Percentiles rank a stretch among this genome's conserved stretches.
These are phyloP conservation scores for Trichosporon ovoides DNA, from an alignment of 1,284 basidiomycete genomes.

Conservation along the genomic window DNA sequence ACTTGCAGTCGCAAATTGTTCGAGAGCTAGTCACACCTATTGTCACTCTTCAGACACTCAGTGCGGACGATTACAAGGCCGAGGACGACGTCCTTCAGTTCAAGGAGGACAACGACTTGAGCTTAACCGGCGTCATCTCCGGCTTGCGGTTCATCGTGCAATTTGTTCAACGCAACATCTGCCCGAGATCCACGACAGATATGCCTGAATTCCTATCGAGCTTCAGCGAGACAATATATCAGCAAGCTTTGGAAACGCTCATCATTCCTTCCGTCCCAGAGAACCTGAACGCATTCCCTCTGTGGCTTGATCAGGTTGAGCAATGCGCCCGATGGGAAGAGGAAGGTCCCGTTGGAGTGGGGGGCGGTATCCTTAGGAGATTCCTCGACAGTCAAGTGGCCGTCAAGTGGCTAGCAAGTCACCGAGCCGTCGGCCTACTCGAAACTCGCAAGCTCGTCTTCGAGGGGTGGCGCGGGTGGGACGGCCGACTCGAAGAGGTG, in stretches of 20 bases:
- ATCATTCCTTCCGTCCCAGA: background rate
- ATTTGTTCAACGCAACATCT: background rate
- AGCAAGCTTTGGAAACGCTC: background rate
- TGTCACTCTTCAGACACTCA: background rate
- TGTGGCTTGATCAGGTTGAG: background rate
- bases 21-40: background rate
- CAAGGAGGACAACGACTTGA: background rate
- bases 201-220: background rate
- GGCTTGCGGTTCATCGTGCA: background rate
- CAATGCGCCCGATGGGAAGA: background rate
- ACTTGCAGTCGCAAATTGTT: background rate
- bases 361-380: background rate
- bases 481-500: background rate
- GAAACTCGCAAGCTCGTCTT: background rate
- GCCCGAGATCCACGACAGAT: background rate
- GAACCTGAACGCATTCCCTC: background rate
- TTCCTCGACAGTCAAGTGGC: background rate
- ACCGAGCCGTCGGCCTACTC: background rate
- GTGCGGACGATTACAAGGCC: background rate
- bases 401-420: background rate
- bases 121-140: background rate
- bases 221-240: background rate
- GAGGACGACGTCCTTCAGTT: background rate
- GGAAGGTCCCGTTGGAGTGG: background rate
- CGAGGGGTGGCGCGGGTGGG: background rate